phyloP scores from a whole-genome alignment of 1,284 basidiomycete genomes.

The Pyrrhoderma lamaoense region DNA sequence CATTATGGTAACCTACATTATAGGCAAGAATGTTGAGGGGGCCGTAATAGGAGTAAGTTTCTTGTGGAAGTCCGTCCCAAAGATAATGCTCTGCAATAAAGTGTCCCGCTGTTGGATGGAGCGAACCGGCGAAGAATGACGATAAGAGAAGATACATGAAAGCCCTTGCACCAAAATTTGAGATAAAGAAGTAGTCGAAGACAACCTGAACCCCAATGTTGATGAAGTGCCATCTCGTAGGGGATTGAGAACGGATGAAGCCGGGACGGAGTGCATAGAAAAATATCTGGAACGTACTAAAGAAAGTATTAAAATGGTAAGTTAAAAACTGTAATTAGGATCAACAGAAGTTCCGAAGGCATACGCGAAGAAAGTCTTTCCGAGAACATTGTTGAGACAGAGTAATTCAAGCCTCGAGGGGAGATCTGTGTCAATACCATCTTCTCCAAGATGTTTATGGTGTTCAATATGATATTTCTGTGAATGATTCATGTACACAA shows the following conservation, averaged over 20 bases:
- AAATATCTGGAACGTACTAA: slow-evolving; percentile 94
- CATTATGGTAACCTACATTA: slow-evolving; percentile 98
- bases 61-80: slow-evolving; percentile 84
- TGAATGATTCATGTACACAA: neutral
- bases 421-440: slow-evolving; percentile 92
- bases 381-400: slow-evolving; percentile 89
- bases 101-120: slow-evolving; percentile 95
- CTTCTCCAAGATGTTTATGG: slow-evolving; percentile 92
- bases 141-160: slow-evolving; percentile 81
- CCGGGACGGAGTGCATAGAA: slow-evolving; percentile 97
- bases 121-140: slow-evolving; percentile 90
- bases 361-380: slow-evolving; percentile 96
- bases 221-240: slow-evolving; percentile 79
- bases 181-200: slow-evolving; percentile 68
- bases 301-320: slow-evolving; percentile 8
- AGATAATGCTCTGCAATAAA: slow-evolving; percentile 97
- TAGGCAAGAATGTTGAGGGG: slow-evolving; percentile 89
- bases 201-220: slow-evolving; percentile 68
- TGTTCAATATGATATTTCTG: slow-evolving; percentile 91
- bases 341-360: slow-evolving; percentile 26
- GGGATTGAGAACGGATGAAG: slow-evolving; percentile 81
- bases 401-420: slow-evolving; percentile 83
- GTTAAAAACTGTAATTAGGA: neutral
- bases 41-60: slow-evolving; percentile 97
- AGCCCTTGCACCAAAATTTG: slow-evolving; percentile 52